phyloP scores from a whole-genome alignment of 2,329 filamentous ascomycete species.

The Talaromyces sp. region DNA sequence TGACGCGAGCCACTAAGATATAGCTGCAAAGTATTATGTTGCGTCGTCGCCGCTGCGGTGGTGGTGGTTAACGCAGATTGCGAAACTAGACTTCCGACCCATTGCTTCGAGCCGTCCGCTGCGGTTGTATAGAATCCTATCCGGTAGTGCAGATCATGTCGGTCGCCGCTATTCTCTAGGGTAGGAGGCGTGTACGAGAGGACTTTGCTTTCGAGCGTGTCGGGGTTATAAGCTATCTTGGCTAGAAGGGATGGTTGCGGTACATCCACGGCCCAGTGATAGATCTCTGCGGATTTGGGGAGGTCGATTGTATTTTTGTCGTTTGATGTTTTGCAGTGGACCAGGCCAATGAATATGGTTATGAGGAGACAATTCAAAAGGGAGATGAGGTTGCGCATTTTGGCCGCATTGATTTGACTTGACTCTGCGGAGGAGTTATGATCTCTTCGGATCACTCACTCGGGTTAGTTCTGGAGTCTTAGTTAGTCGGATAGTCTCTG shows the following conservation, averaged over 20 bases:
- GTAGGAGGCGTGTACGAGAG: conserved; percentile 36
- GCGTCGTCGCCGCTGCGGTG: conserved; percentile 20
- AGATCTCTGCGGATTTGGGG: conserved; percentile 28
- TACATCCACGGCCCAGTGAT: conserved; percentile 34
- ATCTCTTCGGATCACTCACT: neutral
- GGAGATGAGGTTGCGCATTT: conserved; percentile 11
- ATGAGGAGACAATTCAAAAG: conserved; percentile 17
- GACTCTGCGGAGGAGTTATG: too few species aligned
- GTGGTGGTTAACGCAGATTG: conserved; percentile 26
- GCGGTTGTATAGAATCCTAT: conserved; percentile 47
- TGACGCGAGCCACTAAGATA: conserved; percentile 30
- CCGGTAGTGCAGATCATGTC: conserved; percentile 48
- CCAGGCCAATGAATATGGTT: conserved; percentile 15
- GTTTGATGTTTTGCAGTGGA: conserved; percentile 16
- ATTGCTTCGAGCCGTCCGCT: conserved; percentile 29
- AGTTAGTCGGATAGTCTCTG: neutral
- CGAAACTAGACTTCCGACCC: conserved; percentile 39
- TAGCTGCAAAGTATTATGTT: conserved; percentile 31
- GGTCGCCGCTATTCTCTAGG: conserved; percentile 13
- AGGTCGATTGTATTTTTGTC: too few species aligned
- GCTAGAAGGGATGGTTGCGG: conserved; percentile 34
- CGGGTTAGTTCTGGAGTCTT: neutral
- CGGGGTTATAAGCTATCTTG: conserved; percentile 38
- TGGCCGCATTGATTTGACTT: neutral
- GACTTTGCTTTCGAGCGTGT: conserved; percentile 31